Conservation (phyloP, 208 protist species). For the Leishmania martiniquensis region DNA sequence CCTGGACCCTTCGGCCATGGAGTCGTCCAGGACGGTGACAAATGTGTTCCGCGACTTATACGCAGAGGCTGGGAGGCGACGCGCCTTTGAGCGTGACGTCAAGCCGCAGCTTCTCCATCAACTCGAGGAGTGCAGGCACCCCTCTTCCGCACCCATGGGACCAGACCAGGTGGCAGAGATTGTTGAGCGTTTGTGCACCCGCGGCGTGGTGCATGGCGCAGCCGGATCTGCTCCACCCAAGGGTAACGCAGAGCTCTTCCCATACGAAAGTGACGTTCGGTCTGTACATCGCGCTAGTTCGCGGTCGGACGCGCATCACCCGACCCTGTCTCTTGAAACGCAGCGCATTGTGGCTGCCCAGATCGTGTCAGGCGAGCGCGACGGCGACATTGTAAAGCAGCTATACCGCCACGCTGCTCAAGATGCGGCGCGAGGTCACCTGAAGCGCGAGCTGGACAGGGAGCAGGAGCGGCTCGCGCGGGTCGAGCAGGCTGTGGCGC, state of each 20-base stretch:
- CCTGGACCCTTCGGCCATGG: conserved; percentile 38
- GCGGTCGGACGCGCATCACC: conserved; percentile 28
- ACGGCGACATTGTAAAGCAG: conserved; percentile 41
- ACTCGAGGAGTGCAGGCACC: conserved; percentile 42
- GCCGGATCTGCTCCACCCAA: background rate
- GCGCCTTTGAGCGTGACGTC: conserved; percentile 54
- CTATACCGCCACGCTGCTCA: conserved; percentile 40
- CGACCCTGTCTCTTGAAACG: conserved; percentile 47
- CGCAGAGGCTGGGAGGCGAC: conserved; percentile 52
- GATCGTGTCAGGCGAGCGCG: conserved; percentile 41
- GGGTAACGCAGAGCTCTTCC: background rate
- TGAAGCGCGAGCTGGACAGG: conserved; percentile 27
- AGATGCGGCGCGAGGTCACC: conserved; percentile 8
- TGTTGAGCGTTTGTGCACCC: conserved; percentile 68
- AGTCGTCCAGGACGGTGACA: conserved; percentile 9
- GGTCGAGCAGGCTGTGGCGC: conserved; percentile 24
- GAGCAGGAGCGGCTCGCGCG: conserved; percentile 36
- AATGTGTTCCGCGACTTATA: conserved; percentile 70
- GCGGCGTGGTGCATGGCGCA: conserved; percentile 30
- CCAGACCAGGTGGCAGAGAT: conserved; percentile 47
- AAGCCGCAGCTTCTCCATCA: conserved; percentile 62
- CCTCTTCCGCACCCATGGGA: conserved; percentile 17
- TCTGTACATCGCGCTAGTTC: background rate
- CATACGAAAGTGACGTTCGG: background rate
- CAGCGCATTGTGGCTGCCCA: conserved; percentile 64